A percentile compares a stretch with the other conserved stretches of the same genome.
These are phyloP conservation scores for Elsinoe arachidis DNA, from an alignment of 2,329 filamentous ascomycete species.

Conservation along the genomic window DNA sequence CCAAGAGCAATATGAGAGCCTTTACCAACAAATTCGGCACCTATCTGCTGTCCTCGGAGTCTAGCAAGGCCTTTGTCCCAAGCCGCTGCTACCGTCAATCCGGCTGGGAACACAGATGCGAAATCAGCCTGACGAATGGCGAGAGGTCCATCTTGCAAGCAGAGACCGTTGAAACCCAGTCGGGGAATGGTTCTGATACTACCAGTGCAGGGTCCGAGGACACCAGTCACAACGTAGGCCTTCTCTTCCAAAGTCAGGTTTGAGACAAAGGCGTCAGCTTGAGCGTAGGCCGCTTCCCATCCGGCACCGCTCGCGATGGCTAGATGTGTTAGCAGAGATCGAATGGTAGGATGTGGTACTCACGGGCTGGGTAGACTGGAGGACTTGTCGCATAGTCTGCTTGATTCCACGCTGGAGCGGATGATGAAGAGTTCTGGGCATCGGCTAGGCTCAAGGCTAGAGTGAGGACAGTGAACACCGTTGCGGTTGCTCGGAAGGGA, in stretches of 20 bases:
- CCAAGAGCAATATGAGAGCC: conserved; percentile 50
- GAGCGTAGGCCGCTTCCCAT: conserved; percentile 19
- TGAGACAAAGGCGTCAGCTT: conserved; percentile 18
- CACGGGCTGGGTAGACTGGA: conserved; percentile 21
- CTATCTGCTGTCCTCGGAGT: conserved; percentile 27
- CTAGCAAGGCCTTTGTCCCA: conserved; percentile 31
- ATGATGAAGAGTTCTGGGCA: conserved; percentile 16
- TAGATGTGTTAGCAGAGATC: conserved; percentile 6
- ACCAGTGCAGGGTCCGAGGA: conserved; percentile 41
- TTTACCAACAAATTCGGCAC: conserved; percentile 21
- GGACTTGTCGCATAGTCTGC: conserved; percentile 21
- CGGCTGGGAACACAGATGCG: conserved; percentile 32
- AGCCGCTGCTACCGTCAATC: conserved; percentile 31
- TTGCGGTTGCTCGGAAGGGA: neutral
- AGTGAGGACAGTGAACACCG: neutral
- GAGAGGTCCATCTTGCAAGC: conserved; percentile 34
- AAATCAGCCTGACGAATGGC: conserved; percentile 32
- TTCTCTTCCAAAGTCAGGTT: conserved; percentile 21
- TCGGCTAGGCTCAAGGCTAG: conserved; percentile 2
- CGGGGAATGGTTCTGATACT: conserved; percentile 44
- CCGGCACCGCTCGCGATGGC: conserved; percentile 20
- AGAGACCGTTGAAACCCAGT: conserved; percentile 28
- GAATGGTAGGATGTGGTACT: conserved; percentile 4
- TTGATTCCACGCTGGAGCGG: conserved; percentile 19
- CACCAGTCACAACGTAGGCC: conserved; percentile 20